Conservation (phyloP, 1,284 basidiomycete genomes). For the Cryptococcus sp. region DNA sequence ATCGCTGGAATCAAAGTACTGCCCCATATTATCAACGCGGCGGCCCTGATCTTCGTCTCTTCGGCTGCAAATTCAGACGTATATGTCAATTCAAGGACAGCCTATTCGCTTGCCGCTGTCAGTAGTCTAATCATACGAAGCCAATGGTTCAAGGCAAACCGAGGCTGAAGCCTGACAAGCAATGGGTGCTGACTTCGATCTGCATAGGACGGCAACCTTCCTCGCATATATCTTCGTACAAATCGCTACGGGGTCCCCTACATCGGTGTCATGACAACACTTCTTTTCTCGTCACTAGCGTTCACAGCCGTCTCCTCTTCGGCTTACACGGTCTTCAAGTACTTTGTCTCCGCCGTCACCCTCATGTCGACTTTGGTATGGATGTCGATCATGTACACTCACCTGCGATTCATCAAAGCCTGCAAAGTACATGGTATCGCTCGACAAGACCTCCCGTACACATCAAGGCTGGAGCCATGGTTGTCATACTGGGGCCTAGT, state of each 20-base stretch:
- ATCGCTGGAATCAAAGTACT: constrained; percentile 68
- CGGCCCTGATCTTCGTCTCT: constrained; percentile 63
- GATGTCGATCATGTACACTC: constrained; percentile 13
- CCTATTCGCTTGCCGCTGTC: constrained; percentile 14
- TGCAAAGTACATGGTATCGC: constrained; percentile 11
- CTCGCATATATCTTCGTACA: constrained; percentile 2
- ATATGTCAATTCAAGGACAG: constrained; percentile 20
- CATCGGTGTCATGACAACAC: constrained; percentile 1
- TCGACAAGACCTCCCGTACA: constrained; percentile 7
- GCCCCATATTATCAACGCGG: constrained; percentile 79
- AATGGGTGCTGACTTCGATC: no score
- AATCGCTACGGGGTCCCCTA: constrained; percentile 8
- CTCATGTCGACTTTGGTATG: constrained; percentile 15
- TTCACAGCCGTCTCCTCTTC: constrained; percentile 10
- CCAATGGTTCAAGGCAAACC: no score
- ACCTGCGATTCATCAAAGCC: constrained; percentile 12
- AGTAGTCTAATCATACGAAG: neutral
- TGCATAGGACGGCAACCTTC: constrained; percentile 6
- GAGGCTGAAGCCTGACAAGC: no score
- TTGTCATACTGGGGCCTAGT: constrained; percentile 11
- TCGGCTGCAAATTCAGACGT: constrained; percentile 22
- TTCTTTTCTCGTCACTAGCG: constrained; percentile 8
- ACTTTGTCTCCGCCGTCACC: constrained; percentile 25
- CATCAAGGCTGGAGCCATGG: constrained; percentile 4
- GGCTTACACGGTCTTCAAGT: constrained; percentile 19